phyloP scores from a whole-genome alignment of 108 stramenopile species.

The Cylindrotheca fusiformis region DNA sequence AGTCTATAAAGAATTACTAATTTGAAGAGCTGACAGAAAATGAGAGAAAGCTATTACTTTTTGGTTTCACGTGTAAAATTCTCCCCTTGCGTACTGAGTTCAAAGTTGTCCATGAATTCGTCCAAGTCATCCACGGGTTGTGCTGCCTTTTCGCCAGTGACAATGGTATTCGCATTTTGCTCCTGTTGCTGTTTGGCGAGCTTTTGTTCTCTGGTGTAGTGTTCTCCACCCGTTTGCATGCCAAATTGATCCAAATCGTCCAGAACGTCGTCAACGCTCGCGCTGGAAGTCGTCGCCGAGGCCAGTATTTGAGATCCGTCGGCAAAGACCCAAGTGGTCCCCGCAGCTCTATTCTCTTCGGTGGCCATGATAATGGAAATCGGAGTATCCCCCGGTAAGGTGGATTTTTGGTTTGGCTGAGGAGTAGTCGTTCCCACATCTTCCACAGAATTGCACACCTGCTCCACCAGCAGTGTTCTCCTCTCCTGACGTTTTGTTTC shows the following conservation, averaged over 20 bases:
- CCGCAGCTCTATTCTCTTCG: constrained; percentile 64
- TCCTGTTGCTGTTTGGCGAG: constrained; percentile 9
- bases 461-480: constrained; percentile 33
- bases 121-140: constrained; percentile 65
- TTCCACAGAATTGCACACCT: constrained; percentile 62
- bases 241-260: constrained; percentile 76
- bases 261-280: constrained; percentile 44
- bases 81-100: constrained; percentile 75
- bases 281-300: constrained; percentile 25
- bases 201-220: constrained; percentile 38
- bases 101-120: constrained; percentile 86
- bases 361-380: constrained; percentile 46
- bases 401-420: constrained; percentile 7
- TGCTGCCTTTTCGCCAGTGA: constrained; percentile 1
- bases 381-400: constrained; percentile 47
- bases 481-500: constrained; percentile 32
- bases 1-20: too few relatives aligned
- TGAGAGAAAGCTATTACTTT: too few relatives aligned
- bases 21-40: too few relatives aligned
- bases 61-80: constrained; percentile 74
- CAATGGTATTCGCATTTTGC: not conserved
- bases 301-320: constrained; percentile 74
- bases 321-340: constrained; percentile 88
- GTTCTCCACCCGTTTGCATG: constrained; percentile 67
- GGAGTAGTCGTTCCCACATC: constrained; percentile 50